These are phyloP conservation scores for Wickerhamomyces sp. DNA, from an alignment of 1,139 yeast species.

Conservation along the genomic window DNA sequence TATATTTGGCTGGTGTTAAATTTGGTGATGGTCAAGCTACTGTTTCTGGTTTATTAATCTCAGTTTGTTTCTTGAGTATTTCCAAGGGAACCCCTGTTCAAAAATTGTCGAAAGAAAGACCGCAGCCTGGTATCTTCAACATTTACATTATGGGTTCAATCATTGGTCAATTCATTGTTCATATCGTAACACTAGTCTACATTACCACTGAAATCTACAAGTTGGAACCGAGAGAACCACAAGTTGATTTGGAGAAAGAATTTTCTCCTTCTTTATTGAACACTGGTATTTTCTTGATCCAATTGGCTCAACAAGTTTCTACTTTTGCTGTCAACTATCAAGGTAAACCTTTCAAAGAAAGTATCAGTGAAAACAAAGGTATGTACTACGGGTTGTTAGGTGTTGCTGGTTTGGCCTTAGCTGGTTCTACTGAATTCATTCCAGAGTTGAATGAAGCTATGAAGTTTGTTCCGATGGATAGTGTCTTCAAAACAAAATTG, in stretches of 20 bases:
- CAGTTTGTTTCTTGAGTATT: conserved; percentile 92
- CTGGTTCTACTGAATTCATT: conserved; percentile 91
- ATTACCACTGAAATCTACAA: conserved; percentile 78
- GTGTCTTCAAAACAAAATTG: conserved; percentile 70
- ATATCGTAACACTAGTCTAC: conserved; percentile 75
- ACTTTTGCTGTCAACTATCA: conserved; percentile 97
- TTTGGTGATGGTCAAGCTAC: conserved; percentile 98
- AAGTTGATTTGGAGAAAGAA: conserved; percentile 82
- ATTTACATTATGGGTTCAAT: conserved; percentile 95
- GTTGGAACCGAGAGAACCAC: conserved; percentile 88
- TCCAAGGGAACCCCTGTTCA: conserved; percentile 92
- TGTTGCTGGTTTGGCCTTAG: conserved; percentile 80
- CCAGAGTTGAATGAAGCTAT: conserved; percentile 93
- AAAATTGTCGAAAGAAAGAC: conserved; percentile 88
- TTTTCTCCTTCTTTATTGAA: conserved; percentile 87
- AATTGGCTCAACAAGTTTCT: conserved; percentile 93
- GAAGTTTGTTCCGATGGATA: conserved; percentile 84
- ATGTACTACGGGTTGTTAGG: conserved; percentile 95
- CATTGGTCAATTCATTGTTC: conserved; percentile 93
- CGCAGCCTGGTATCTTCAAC: conserved; percentile 96
- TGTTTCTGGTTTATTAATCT: conserved; percentile 80
- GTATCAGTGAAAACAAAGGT: conserved; percentile 85
- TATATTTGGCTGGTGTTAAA: conserved; percentile 95
- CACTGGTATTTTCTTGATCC: conserved; percentile 93
- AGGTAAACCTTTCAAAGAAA: conserved; percentile 95